Evolutionary conservation across 2,329 filamentous ascomycete species (phyloP), one percentile per base, ranked within the genome.

Genomic region (Pseudocercospora musae): DNA sequence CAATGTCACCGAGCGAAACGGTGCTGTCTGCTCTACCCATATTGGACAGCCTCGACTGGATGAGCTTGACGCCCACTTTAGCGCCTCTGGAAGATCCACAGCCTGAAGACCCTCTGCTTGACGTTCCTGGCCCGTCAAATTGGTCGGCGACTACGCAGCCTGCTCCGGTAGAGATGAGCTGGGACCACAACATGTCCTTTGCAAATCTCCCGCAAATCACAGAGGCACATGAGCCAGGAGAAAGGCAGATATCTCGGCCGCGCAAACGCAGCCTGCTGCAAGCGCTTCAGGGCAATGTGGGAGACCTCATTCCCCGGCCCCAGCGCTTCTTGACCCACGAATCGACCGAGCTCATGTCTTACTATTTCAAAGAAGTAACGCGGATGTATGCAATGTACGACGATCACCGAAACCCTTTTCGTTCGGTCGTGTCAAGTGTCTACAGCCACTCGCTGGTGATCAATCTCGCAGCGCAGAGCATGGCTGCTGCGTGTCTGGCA

Each of bases 401-500:
- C 40, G 62, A 59, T 25, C 54, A 60, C 20, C 56, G 56, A 44
- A 68, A 68, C 31, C 64, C 64, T 4, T 68, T 68, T 52, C 59
- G 66, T 42, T 63, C 62, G 2, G 65, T 64, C n/a, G 66, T 68
- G 6, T 67, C 65, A 10, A 62, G 54, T 15, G 59, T 63, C 29
- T 65, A 65, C 42, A 64, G 58, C 46, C 62, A 68, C 44, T 68
- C 66, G 3, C 56, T 64, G 20, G 60, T 62, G 27, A 66, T 68
- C 31, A 67, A 63, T 48, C 49, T 68, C 11, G 66, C 66, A 9
- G 66, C 66, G 3, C 66, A 68, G 42, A 62, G 60, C 40, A 68
- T 68, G 66, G 70, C 70, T n/a, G 70, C 70, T 1, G 69, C 69
- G 23, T 68, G 63, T 23, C 49, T 72, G 15, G 65, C 66, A 20